Percentiles rank a stretch among this genome's conserved stretches.
Conservation (phyloP, 2,329 filamentous ascomycete genomes). For the Fusarium napiforme region DNA sequence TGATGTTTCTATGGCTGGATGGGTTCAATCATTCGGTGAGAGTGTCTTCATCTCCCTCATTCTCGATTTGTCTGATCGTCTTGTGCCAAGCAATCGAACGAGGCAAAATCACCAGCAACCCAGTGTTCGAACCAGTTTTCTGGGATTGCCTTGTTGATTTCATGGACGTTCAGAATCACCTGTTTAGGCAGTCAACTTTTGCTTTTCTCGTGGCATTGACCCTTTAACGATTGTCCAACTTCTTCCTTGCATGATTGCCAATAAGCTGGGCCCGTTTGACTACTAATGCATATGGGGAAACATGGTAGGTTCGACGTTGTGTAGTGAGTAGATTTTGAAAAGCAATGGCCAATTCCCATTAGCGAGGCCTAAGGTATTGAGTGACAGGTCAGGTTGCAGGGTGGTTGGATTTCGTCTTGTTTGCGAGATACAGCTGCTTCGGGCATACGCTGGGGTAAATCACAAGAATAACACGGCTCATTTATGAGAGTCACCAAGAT, state of each 20-base stretch:
- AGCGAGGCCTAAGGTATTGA: background rate
- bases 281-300: background rate
- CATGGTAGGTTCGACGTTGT: background rate
- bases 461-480: background rate
- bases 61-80: background rate
- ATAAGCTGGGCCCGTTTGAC: background rate
- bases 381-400: background rate
- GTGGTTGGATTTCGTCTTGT: background rate
- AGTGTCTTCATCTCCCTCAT: background rate
- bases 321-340: accelerated
- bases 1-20: background rate
- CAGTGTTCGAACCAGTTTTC: no score
- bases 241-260: background rate
- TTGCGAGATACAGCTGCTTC: background rate
- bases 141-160: no score
- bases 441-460: background rate
- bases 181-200: background rate
- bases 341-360: background rate
- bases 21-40: no score
- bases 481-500: background rate
- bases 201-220: background rate
- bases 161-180: background rate
- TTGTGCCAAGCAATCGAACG: background rate
- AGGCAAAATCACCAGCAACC: background rate
- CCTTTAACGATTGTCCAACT: background rate